phyloP scores from a whole-genome alignment of 768 basidiomycete species.

The Suillus alpinus region DNA sequence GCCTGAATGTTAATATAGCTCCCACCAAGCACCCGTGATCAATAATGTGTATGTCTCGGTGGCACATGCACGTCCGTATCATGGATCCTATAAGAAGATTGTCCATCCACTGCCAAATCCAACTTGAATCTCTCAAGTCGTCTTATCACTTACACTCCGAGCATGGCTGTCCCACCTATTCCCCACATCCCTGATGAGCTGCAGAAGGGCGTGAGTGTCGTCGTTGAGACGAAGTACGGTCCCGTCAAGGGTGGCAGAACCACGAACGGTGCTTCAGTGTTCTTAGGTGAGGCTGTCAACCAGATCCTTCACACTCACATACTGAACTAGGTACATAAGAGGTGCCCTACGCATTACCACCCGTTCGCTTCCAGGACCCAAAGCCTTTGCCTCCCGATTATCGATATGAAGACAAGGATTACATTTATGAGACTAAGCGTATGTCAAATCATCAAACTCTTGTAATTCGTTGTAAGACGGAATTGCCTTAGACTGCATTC shows the following conservation, averaged over 20 bases:
- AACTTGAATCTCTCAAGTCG: not conserved
- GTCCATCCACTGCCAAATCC: no score
- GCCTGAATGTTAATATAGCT: not conserved
- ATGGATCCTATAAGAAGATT: conserved; percentile 3
- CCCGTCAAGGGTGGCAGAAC: conserved; percentile 57
- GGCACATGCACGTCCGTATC: not conserved
- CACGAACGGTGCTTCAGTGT: conserved; percentile 57
- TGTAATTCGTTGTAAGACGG: not conserved
- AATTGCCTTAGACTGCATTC: conserved; percentile 46
- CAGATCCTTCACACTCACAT: not conserved
- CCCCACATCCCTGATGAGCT: conserved; percentile 61
- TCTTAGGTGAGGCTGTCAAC: conserved; percentile 47
- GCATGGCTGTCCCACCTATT: not conserved
- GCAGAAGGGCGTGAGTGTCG: conserved; percentile 38
- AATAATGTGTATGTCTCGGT: no score
- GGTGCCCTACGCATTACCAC: conserved; percentile 70
- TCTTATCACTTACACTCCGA: not conserved
- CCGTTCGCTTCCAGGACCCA: conserved; percentile 63
- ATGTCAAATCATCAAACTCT: conserved; percentile 19
- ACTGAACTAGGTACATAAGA: conserved; percentile 37
- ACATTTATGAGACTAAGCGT: conserved; percentile 58
- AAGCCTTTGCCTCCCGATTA: conserved; percentile 50
- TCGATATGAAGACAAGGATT: conserved; percentile 59
- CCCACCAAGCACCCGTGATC: not conserved
- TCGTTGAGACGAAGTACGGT: conserved; percentile 55